Base-by-base conservation (phyloP, 192 early-diverging fungal genomes). In the Backusella sp. region DNA sequence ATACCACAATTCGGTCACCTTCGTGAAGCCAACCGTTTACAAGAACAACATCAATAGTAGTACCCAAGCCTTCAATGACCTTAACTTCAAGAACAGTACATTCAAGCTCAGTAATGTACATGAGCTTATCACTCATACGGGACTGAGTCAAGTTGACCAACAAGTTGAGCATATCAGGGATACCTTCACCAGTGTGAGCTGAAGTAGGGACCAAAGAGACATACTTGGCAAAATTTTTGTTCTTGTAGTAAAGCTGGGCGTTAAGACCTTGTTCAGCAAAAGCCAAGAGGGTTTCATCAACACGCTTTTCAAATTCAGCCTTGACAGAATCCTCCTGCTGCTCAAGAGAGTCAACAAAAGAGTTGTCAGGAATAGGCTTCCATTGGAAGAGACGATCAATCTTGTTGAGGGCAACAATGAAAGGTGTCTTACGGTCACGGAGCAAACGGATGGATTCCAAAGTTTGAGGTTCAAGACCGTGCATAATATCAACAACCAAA, bases 81-180 rank as follows among this genome's bases (percentile, higher is more conserved):
- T 99, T 99, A 78, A 99, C 98, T 89, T 99, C 98, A 74, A 99
- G 82, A 44, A 99, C 96, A 21, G 98, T 98, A 89, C 96, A 97
- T 86, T 98, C 95, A 30, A 98, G 84, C 85, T 97, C 95, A 11
- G 94, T 94, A 69, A 98, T 85, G 76, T 98, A 99, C 98, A 98
- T 99, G 53, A 99, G 86, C 75, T 92, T 83, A 59, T 96, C 90
- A n/a, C 94, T 91, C 96, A 99, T 96, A 73, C 96, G 90, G 59
- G 88, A 90, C 88, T 99, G 98, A 0, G 97, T 97, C 81, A 99
- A 87, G 77, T 92, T 88, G 26, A 98, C 87, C 73, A 99, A 83
- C 73, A 99, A 81, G 78, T 94, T 91, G 71, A 99, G 91, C 87
- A 99, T 87, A 83, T 99, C 98, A 34, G 98, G 98, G 71, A 99